Evolutionary conservation across 108 stramenopile species (phyloP), one percentile per base, ranked within the genome.

Genomic region (Skeletonema grethae): DNA sequence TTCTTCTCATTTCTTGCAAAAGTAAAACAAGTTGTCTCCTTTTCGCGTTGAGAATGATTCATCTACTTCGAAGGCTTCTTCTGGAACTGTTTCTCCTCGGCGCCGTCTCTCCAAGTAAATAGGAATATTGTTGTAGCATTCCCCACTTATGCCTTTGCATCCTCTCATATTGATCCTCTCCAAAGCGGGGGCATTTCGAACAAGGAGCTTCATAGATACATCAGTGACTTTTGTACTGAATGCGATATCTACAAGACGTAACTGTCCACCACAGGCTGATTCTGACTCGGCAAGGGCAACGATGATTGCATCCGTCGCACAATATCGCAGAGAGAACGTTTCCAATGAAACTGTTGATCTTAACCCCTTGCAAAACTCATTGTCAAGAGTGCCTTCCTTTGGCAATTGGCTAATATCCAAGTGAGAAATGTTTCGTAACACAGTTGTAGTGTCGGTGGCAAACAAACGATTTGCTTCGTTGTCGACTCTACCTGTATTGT

Each of bases 111-210:
- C 61, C 5, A 61, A 20, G 20, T 55, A 61, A 9, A 61, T 57
- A 7, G 61, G 61, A 8, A 61, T 56, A 8, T 56, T 48, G 20
- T 61, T 61, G 41, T 61, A 61, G 39, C 61, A 61, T 56, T 61
- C 61, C 7, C 50, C 61, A 48, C 20, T 55, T 18, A 61, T 56
- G 4, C 61, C 61, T 61, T 56, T 48, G 53, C 61, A 61, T 18
- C 61, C 61, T 56, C 61, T 61, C 61, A 61, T 55, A 61, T 61
- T 61, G 7, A 61, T 48, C 61, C 61, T 18, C 20, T 61, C 61
- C 41, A 61, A 20, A 61, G 61, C 61, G 1, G 61, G 18, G 61
- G 53, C 5, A 18, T 48, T 55, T 55, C 53, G 16, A 18, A 22
- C 41, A 56, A 61, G 61, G 8, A 55, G 50, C 18, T 61, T 56